Conservation (phyloP, 768 basidiomycete species). For the Phylloporus arenicola region DNA sequence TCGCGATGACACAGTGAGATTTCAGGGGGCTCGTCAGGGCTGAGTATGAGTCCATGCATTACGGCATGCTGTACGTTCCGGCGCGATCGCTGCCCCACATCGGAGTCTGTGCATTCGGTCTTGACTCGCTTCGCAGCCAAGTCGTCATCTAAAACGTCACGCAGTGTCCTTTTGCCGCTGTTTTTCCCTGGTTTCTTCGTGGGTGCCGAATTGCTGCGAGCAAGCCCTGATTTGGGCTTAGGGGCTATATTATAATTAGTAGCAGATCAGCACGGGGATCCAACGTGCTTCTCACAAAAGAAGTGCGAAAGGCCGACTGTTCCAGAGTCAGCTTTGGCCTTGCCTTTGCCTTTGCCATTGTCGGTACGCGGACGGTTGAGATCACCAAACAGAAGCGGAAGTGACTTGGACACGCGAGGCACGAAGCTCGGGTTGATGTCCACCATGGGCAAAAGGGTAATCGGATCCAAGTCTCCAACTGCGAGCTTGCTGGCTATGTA, state of each 20-base stretch:
- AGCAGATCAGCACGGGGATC: constrained; percentile 34
- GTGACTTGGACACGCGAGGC: constrained; percentile 48
- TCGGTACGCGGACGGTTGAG: constrained; percentile 22
- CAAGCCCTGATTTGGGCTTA: constrained; percentile 21
- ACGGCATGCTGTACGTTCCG: constrained; percentile 11
- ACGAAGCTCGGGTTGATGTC: constrained; percentile 71
- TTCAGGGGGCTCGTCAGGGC: constrained; percentile 18
- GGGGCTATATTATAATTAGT: constrained; percentile 28
- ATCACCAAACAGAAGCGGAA: constrained; percentile 29
- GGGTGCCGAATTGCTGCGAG: constrained; percentile 27
- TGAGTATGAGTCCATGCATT: constrained; percentile 5
- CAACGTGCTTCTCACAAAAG: constrained; percentile 47
- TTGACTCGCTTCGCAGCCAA: constrained; percentile 47
- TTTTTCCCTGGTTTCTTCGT: constrained; percentile 42
- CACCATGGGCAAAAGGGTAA: constrained; percentile 59
- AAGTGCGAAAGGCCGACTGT: constrained; percentile 50
- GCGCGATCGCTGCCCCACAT: constrained; percentile 27
- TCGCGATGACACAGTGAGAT: constrained; percentile 36
- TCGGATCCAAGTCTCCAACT: constrained; percentile 64
- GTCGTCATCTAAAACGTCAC: constrained; percentile 66
- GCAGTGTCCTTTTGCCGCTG: constrained; percentile 73
- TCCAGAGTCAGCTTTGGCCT: constrained; percentile 25
- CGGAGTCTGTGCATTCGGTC: constrained; percentile 13
- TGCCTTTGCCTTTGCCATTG: constrained; percentile 51
- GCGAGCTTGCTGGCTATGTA: constrained; percentile 62